Conservation (phyloP, 805 yeast species). For the Pichia phayaonensis region DNA sequence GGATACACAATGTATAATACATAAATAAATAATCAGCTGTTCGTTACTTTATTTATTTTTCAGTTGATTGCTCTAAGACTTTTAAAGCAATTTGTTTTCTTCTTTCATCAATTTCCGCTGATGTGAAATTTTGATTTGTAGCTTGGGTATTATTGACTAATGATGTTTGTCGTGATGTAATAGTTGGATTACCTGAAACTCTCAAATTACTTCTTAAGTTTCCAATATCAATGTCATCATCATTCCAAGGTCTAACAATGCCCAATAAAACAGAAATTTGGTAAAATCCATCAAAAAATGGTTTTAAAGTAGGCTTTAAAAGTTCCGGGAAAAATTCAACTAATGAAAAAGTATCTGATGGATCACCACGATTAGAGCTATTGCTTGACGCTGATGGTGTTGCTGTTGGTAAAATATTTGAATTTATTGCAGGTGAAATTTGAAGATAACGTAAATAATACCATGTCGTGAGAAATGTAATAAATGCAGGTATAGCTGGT, state of each 20-base stretch:
- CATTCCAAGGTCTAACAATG: slow-evolving; percentile 54
- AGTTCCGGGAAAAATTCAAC: slow-evolving; percentile 77
- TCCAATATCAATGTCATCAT: slow-evolving; percentile 63
- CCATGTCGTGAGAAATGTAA: slow-evolving; percentile 66
- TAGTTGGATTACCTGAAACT: slow-evolving; percentile 25
- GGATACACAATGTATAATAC: neutral
- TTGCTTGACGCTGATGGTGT: slow-evolving; percentile 18
- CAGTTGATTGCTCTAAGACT: slow-evolving; percentile 50
- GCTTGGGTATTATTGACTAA: neutral
- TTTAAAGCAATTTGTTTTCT: slow-evolving; percentile 72
- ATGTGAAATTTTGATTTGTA: slow-evolving; percentile 12
- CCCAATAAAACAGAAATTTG: slow-evolving; percentile 35
- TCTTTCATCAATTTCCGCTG: slow-evolving; percentile 56
- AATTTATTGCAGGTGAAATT: slow-evolving; percentile 27
- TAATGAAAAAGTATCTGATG: slow-evolving; percentile 80
- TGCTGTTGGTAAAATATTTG: slow-evolving; percentile 32
- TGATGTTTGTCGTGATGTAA: neutral
- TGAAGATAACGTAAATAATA: slow-evolving; percentile 73
- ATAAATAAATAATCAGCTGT: neutral
- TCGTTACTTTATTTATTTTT: neutral
- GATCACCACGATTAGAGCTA: slow-evolving; percentile 61
- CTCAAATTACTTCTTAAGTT: slow-evolving; percentile 65
- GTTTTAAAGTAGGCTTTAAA: slow-evolving; percentile 42
- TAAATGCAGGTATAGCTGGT: slow-evolving; percentile 49
- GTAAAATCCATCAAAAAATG: slow-evolving; percentile 40